Base-by-base conservation (phyloP, 2,329 filamentous ascomycete genomes). In the Daldinia sp. region DNA sequence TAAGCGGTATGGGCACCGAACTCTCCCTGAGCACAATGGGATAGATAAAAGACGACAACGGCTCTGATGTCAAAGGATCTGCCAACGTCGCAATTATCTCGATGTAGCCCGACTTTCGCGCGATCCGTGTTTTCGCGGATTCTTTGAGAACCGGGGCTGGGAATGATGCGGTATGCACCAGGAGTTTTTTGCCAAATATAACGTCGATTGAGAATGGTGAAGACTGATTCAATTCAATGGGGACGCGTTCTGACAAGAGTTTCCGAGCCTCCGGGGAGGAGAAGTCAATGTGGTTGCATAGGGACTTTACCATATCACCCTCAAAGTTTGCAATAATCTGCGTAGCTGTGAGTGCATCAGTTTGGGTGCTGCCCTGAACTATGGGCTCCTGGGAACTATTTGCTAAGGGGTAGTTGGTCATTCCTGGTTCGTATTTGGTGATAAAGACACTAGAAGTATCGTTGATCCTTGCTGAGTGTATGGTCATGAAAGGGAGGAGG, bases 81-180 rank as follows among this genome's bases (percentile, higher is more conserved):
- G 76, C 74, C 1, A 78, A 23, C 5, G 69, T 70, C 3, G 77
- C 80, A 32, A 81, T 72, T 25, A 84, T 69, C 61, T 84, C 81
- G 27, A 84, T 67, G 62, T 81, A 83, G 8, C 71, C 71, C 1
- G 80, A 80, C 19, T 72, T 80, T 29, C 81, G 77, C 32, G 79
- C 81, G 21, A 84, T 73, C 10, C 79, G 78, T 1, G 74, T 79
- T 59, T 71, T 78, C 64, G 73, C 74, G 7, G 69, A 71, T 3
- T 74, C 71, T 11, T 74, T 73, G 11, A 71, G 69, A 8, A 84
- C 71, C 0, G 81, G 81, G 0, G 75, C 54, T 0, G 80, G 79
- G 53, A 80, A 85, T 1, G 67, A 71, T 1, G 82, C 43, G 1
- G 76, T 69, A 6, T 72, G 75, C 1, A 77, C 57, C 1, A 77